Evolutionary conservation across 2,329 filamentous ascomycete genomes (phyloP).

Genomic region (Cordyceps tenuipes): DNA sequence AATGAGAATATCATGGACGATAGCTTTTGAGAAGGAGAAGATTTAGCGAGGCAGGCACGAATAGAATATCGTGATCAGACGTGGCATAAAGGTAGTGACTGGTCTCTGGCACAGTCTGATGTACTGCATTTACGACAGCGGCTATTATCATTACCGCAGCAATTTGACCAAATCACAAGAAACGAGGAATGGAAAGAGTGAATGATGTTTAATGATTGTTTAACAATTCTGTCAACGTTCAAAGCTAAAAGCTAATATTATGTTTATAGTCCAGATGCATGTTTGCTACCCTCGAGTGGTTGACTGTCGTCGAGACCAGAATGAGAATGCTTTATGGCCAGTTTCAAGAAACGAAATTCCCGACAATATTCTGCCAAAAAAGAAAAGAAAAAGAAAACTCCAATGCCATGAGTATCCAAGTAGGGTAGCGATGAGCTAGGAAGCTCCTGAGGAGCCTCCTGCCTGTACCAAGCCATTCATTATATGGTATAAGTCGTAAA

Average conservation of each 20-base stretch:
- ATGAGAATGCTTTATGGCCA: constrained; percentile 6
- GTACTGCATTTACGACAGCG: too few relatives aligned
- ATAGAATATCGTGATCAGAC: background rate
- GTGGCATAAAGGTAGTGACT: background rate
- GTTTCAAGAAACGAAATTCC: background rate
- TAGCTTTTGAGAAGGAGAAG: constrained; percentile 40
- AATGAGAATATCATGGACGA: constrained; percentile 54
- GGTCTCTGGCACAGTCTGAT: too few relatives aligned
- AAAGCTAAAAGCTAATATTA: background rate
- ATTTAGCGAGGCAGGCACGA: background rate
- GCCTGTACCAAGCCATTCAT: constrained; percentile 9
- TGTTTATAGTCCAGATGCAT: background rate
- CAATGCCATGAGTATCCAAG: constrained; percentile 4
- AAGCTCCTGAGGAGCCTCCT: background rate
- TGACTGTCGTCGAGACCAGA: constrained; percentile 1
- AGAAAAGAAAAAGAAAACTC: constrained; percentile 1
- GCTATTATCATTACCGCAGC: too few relatives aligned
- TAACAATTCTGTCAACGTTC: background rate
- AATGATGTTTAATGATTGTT: background rate
- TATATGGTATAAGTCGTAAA: constrained; percentile 6
- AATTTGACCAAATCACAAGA: background rate
- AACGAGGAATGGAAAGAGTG: background rate
- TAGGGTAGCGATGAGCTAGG: constrained; percentile 2
- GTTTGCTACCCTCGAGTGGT: constrained; percentile 1
- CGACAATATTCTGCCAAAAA: background rate